Conservation (phyloP, 306 rosid genomes). For the Alnus rubra region DNA sequence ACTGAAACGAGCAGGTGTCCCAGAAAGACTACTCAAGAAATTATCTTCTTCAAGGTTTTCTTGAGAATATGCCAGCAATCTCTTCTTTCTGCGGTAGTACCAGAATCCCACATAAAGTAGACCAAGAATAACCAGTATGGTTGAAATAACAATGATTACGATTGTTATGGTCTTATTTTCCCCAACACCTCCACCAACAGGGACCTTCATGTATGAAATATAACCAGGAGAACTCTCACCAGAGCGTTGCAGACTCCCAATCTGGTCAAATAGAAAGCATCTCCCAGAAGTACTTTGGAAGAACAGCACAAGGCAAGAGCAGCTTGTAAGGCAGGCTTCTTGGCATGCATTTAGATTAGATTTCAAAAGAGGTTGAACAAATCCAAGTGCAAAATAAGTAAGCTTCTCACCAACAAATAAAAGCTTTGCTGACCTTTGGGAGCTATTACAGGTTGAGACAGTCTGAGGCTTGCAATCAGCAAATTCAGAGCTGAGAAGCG, state of each 20-base stretch:
- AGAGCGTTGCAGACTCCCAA: slow-evolving; percentile 38
- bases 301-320: slow-evolving; percentile 45
- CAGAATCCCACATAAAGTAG: slow-evolving; percentile 34
- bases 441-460: slow-evolving; percentile 29
- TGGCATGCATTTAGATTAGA: slow-evolving; percentile 34
- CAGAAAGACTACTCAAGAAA: slow-evolving; percentile 44
- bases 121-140: slow-evolving; percentile 23
- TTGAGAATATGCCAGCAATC: slow-evolving; percentile 30
- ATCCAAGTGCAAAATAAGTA: slow-evolving; percentile 36
- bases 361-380: slow-evolving; percentile 28
- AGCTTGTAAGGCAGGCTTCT: slow-evolving; percentile 35
- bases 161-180: slow-evolving; percentile 31
- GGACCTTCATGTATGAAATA: slow-evolving; percentile 34
- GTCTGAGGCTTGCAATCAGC: slow-evolving; percentile 28
- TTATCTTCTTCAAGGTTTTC: slow-evolving; percentile 46
- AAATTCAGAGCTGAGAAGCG: slow-evolving; percentile 18
- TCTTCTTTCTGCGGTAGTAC: slow-evolving; percentile 30
- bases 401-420: slow-evolving; percentile 39
- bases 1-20: slow-evolving; percentile 48
- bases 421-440: slow-evolving; percentile 28
- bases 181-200: neutral
- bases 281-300: slow-evolving; percentile 25
- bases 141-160: slow-evolving; percentile 29
- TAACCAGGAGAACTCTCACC: slow-evolving; percentile 22
- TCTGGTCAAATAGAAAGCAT: slow-evolving; percentile 38